Evolutionary conservation across 1,284 basidiomycete genomes (phyloP).

Genomic region (Mycosarcoma maydis): DNA sequence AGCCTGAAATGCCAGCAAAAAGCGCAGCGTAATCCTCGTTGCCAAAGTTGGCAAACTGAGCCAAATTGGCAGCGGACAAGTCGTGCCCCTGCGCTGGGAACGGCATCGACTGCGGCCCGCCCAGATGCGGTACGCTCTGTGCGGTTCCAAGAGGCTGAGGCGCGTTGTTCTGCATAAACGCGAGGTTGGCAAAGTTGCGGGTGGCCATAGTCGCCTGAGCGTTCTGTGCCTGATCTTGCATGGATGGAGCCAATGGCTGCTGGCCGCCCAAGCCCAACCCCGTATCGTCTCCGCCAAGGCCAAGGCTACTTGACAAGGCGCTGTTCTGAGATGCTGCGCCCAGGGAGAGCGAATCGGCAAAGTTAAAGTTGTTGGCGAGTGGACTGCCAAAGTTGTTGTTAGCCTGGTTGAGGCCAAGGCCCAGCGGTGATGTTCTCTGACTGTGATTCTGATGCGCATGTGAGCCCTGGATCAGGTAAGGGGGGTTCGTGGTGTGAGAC

Average conservation of each 20-base stretch:
- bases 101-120: constrained; percentile 57
- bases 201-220: constrained; percentile 36
- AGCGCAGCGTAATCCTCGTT: constrained; percentile 34
- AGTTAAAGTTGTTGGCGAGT: constrained; percentile 45
- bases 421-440: constrained; percentile 45
- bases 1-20: constrained; percentile 42
- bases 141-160: constrained; percentile 46
- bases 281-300: constrained; percentile 14
- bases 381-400: constrained; percentile 31
- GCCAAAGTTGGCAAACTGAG: constrained; percentile 30
- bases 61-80: constrained; percentile 17
- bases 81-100: constrained; percentile 44
- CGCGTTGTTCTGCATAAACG: constrained; percentile 33
- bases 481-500: constrained; percentile 40
- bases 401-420: constrained; percentile 33
- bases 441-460: constrained; percentile 47
- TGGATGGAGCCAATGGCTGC: constrained; percentile 25
- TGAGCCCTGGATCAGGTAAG: constrained; percentile 43
- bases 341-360: constrained; percentile 30
- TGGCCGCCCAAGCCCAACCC: constrained; percentile 9
- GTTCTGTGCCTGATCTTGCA: constrained; percentile 46
- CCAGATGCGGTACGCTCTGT: constrained; percentile 51
- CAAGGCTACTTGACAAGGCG: constrained; percentile 33
- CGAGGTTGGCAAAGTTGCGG: constrained; percentile 41
- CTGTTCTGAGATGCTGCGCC: constrained; percentile 11